These are phyloP conservation scores for Cronartium quercuum DNA, from an alignment of 1,284 basidiomycete species.

Conservation along the genomic window DNA sequence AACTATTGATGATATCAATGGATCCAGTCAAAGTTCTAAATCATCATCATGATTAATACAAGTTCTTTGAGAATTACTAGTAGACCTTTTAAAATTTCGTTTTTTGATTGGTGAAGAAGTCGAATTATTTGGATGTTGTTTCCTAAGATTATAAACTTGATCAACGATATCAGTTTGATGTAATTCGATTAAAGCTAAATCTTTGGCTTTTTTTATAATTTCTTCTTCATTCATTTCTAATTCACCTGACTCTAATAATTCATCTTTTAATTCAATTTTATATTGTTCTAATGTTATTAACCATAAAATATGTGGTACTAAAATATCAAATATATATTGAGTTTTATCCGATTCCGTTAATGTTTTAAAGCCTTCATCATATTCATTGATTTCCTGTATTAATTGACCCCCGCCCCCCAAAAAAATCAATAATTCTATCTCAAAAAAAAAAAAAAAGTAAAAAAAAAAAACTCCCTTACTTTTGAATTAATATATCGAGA, in stretches of 20 bases:
- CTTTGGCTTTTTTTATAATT: slow-evolving; percentile 14
- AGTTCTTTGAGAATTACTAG: background rate
- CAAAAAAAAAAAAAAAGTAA: background rate
- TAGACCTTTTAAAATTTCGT: too few species aligned
- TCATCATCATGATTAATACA: background rate
- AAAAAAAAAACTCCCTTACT: background rate
- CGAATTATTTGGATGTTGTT: background rate
- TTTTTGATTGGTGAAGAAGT: too few species aligned
- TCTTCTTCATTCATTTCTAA: background rate
- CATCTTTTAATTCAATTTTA: background rate
- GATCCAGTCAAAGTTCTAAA: too few species aligned
- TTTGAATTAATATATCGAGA: slow-evolving; percentile 11
- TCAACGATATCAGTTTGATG: slow-evolving; percentile 16
- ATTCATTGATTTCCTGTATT: background rate
- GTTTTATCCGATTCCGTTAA: slow-evolving; percentile 20
- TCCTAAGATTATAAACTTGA: slow-evolving; percentile 6
- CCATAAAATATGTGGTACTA: slow-evolving; percentile 30
- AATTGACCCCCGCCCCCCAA: too few species aligned
- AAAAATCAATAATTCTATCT: background rate
- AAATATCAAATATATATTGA: slow-evolving; percentile 34
- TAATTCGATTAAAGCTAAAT: background rate
- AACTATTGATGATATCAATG: too few species aligned
- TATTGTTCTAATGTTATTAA: slow-evolving; percentile 16
- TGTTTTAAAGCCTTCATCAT: slow-evolving; percentile 14
- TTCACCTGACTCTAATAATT: background rate